A percentile compares a stretch with the other conserved stretches of the same genome.
Conservation (phyloP, 2,329 filamentous ascomycete genomes). For the Ophiostoma sp. region DNA sequence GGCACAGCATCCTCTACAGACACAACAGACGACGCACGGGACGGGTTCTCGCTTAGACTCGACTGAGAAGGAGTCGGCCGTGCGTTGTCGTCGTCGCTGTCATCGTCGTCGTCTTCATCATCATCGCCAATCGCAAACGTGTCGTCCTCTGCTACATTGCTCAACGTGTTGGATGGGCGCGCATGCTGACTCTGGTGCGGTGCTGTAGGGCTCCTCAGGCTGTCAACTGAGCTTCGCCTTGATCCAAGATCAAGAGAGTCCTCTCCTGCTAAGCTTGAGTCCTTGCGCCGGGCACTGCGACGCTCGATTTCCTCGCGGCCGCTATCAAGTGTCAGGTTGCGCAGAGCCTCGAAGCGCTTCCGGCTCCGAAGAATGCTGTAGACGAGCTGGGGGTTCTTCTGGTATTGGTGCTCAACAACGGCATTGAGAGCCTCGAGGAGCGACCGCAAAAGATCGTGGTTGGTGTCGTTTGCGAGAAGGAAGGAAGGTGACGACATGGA, state of each 20-base stretch:
- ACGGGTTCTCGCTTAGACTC: constrained; percentile 54
- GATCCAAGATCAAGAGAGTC: constrained; percentile 46
- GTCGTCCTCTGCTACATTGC: constrained; percentile 70
- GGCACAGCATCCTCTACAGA: constrained; percentile 71
- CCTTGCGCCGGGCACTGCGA: constrained; percentile 64
- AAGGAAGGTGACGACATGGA: constrained; percentile 94
- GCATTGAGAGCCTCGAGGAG: constrained; percentile 85
- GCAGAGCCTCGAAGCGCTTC: constrained; percentile 76
- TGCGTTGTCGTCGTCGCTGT: constrained; percentile 43
- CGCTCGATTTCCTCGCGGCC: constrained; percentile 87
- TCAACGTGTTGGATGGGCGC: constrained; percentile 48
- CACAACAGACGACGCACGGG: constrained; percentile 59
- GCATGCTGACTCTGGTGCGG: constrained; percentile 35
- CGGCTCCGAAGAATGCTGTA: constrained; percentile 73
- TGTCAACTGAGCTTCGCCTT: constrained; percentile 61
- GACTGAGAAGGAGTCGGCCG: constrained; percentile 44
- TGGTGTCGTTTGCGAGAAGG: constrained; percentile 83
- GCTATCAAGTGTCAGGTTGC: constrained; percentile 84
- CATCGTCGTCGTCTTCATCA: constrained; percentile 85
- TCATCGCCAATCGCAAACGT: constrained; percentile 87
- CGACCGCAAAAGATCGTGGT: constrained; percentile 73
- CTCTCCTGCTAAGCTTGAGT: constrained; percentile 35
- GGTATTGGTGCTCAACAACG: constrained; percentile 82
- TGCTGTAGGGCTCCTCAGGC: constrained; percentile 55
- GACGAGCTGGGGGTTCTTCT: constrained; percentile 73